Percentiles rank a stretch among this genome's conserved stretches.
These are phyloP conservation scores for Fonsecaea monophora DNA, from an alignment of 2,329 filamentous ascomycete species.

Conservation along the genomic window DNA sequence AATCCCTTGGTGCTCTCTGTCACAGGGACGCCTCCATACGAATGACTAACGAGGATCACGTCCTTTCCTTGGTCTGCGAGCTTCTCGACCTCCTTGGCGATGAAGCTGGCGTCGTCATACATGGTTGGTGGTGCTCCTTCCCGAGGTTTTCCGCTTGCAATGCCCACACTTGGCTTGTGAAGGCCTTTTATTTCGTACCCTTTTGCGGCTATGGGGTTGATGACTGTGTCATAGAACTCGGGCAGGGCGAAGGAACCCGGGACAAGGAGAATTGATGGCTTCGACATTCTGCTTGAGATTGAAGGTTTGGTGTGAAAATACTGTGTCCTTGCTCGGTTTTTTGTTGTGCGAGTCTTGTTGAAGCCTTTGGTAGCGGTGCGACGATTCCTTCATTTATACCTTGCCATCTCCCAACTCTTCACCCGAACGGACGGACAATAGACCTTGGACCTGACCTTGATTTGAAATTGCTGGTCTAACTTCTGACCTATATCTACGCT, in stretches of 20 bases:
- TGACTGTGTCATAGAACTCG: conserved; percentile 26
- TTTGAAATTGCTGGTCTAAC: neutral
- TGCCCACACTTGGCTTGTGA: conserved; percentile 28
- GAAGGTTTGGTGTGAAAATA: neutral
- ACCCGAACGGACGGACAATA: conserved; percentile 14
- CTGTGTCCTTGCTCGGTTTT: neutral
- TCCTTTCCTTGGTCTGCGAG: conserved; percentile 40
- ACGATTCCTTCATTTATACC: neutral
- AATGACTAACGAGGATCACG: conserved; percentile 45
- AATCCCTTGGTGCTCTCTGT: conserved; percentile 40
- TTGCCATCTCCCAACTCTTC: neutral
- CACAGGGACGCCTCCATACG: conserved; percentile 44
- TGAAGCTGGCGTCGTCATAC: conserved; percentile 44
- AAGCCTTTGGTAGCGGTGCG: neutral
- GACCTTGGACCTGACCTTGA: neutral
- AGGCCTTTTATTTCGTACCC: conserved; percentile 29
- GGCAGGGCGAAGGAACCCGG: conserved; percentile 27
- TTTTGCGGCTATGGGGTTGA: conserved; percentile 20
- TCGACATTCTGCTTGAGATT: conserved; percentile 20
- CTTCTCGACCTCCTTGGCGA: conserved; percentile 37
- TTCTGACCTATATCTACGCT: conserved; percentile 12
- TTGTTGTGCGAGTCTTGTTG: neutral
- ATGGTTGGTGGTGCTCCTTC: conserved; percentile 40
- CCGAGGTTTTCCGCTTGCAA: conserved; percentile 35
- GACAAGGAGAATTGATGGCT: conserved; percentile 27